Evolutionary conservation across 2,329 filamentous ascomycete species (phyloP), one percentile per base, ranked within the genome.

Genomic region (Neophaeococcomyces aloes): DNA sequence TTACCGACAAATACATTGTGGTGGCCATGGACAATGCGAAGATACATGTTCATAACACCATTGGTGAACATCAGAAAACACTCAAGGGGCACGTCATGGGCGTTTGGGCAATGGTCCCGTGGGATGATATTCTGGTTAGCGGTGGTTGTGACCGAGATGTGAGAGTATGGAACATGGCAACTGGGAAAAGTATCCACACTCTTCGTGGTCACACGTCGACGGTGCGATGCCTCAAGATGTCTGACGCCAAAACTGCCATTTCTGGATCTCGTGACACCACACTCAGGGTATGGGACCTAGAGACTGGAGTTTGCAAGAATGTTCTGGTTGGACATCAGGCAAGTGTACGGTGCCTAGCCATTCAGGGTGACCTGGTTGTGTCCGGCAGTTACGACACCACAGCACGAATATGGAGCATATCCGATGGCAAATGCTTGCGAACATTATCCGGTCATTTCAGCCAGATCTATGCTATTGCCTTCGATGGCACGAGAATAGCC

Each of bases 41-140:
- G 69, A 98, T 98, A 35, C 91, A 98, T 63, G 88, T 98, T 19
- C 98, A 96, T 60, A 86, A 96, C 61, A 88, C 86, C 1, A 79
- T 91, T 53, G 91, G 91, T 27, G 81, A 87, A 54, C 79, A 86
- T 51, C 80, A 94, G 56, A 86, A 87, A 61, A 94, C 86, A 2
- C 68, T 98, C 21, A 83, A 91, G 59, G 91, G 91, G 8, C 91
- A 98, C 66, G 85, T 96, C 34, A 98, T 98, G 91, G 91, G 91
- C 31, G 91, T 98, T 15, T 98, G 91, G 91, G 91, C 91, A 38
- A 96, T 98, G 89, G 87, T 98, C 18, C 91, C 91, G 5, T 95
- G 88, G 85, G 89, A 86, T 47, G 89, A 98, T 61, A 83, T 86
- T 42, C 73, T 98, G 48, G 91, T 98, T 48, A 95, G 87, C 56